Conservation (phyloP, 2,329 filamentous ascomycete genomes). For the Aplosporella prunicola region DNA sequence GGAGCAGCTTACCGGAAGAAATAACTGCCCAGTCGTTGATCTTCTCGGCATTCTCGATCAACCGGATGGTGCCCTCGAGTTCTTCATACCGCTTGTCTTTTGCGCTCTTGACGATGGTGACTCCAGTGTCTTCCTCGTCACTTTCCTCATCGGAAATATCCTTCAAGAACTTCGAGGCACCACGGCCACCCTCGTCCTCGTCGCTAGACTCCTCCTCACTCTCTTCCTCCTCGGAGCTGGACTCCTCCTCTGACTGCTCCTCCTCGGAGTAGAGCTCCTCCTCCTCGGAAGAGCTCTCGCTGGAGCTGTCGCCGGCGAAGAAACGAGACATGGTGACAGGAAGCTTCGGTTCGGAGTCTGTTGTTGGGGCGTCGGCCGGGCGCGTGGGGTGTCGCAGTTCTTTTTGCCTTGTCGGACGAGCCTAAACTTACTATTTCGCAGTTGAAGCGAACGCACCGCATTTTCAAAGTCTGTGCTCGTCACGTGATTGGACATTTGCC, state of each 20-base stretch:
- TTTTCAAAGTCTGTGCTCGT: background rate
- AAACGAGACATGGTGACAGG: constrained; percentile 61
- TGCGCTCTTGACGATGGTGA: constrained; percentile 86
- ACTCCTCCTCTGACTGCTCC: constrained; percentile 50
- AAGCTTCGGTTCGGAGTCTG: constrained; percentile 6
- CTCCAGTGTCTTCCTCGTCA: constrained; percentile 74
- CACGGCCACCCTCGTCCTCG: constrained; percentile 48
- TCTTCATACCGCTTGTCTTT: constrained; percentile 97
- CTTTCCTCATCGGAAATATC: constrained; percentile 70
- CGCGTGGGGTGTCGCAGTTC: constrained; percentile 8
- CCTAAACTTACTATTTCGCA: constrained; percentile 2
- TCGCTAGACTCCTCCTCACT: constrained; percentile 44
- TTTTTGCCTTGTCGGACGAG: constrained; percentile 11
- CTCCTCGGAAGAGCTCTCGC: constrained; percentile 88
- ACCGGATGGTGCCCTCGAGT: constrained; percentile 76
- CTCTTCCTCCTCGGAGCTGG: constrained; percentile 48
- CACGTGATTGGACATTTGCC: too few relatives aligned
- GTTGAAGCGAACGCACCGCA: constrained; percentile 7
- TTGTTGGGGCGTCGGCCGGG: constrained; percentile 4
- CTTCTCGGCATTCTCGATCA: constrained; percentile 94
- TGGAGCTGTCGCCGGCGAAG: constrained; percentile 93
- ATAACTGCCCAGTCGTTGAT: constrained; percentile 97
- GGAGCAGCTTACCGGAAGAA: constrained; percentile 58
- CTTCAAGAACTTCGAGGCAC: constrained; percentile 76
- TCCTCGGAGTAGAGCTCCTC: constrained; percentile 84